A percentile compares a stretch with the other conserved stretches of the same genome.
phyloP scores from a whole-genome alignment of 163 green algal species.

The Scenedesmus sp. region DNA sequence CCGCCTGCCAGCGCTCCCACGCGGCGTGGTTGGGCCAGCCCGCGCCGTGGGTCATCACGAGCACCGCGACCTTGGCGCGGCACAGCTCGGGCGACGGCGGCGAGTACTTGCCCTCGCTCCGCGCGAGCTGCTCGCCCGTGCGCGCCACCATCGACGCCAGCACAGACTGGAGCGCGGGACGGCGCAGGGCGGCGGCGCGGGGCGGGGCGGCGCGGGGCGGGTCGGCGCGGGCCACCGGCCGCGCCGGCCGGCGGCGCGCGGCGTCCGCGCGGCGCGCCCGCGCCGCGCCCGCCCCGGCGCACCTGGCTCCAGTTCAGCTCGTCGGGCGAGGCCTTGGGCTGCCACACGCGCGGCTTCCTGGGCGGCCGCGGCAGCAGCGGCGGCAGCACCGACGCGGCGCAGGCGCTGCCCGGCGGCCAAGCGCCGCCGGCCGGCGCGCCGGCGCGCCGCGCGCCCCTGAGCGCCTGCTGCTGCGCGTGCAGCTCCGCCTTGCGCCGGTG shows the following conservation, averaged over 20 bases:
- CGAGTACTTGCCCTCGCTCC: background rate
- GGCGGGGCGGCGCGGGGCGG: too few species aligned
- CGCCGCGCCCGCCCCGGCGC: too few species aligned
- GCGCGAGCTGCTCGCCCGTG: background rate
- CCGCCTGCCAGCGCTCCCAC: slow-evolving; percentile 40
- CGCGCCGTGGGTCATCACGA: slow-evolving; percentile 38
- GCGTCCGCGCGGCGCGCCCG: too few species aligned
- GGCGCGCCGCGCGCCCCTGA: background rate
- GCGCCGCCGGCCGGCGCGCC: background rate
- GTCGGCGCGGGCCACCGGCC: too few species aligned
- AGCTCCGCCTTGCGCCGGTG: slow-evolving; percentile 2
- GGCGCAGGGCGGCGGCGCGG: too few species aligned
- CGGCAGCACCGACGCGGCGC: background rate
- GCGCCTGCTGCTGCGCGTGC: slow-evolving; percentile 6
- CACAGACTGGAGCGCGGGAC: too few species aligned
- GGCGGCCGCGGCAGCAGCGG: background rate
- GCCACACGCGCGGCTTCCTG: slow-evolving; percentile 11
- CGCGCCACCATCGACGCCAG: too few species aligned
- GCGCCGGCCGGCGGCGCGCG: too few species aligned
- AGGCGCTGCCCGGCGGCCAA: background rate
- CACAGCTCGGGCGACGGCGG: background rate
- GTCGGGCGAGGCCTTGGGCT: slow-evolving; percentile 18
- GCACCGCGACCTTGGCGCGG: slow-evolving; percentile 3
- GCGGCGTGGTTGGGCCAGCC: slow-evolving; percentile 40
- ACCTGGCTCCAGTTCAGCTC: slow-evolving; percentile 44